A percentile compares a stretch with the other conserved stretches of the same genome.
phyloP scores from a whole-genome alignment of 306 rosid species.

The Mimosa pudica region DNA sequence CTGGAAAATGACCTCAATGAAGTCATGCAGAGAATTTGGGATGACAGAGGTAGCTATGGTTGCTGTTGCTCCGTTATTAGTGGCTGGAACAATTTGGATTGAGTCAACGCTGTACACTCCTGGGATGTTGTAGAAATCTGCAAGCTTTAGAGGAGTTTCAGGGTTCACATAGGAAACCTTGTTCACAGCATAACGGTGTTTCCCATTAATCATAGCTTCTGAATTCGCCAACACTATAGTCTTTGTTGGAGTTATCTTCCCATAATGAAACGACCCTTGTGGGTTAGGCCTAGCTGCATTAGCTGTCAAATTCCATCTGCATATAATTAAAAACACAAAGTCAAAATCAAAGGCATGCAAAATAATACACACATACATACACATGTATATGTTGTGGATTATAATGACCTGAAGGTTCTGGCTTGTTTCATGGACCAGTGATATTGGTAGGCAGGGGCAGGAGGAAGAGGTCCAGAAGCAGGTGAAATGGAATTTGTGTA shows the following conservation, averaged over 20 bases:
- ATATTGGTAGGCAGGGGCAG: conserved; percentile 54
- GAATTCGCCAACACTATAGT: conserved; percentile 70
- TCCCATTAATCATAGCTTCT: conserved; percentile 78
- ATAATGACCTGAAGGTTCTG: conserved; percentile 69
- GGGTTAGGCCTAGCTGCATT: conserved; percentile 99
- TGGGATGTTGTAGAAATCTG: conserved; percentile 90
- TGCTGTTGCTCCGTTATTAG: conserved; percentile 50
- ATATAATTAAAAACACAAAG: not conserved
- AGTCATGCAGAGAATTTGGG: conserved; percentile 68
- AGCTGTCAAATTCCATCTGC: conserved; percentile 96
- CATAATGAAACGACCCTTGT: conserved; percentile 97
- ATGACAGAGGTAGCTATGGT: conserved; percentile 63
- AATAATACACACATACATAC: not conserved
- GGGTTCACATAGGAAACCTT: conserved; percentile 71
- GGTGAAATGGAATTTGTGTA: conserved; percentile 69
- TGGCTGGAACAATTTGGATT: conserved; percentile 59
- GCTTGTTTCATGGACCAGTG: conserved; percentile 94
- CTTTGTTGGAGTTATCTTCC: conserved; percentile 65
- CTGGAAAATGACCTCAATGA: conserved; percentile 84
- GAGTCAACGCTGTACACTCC: conserved; percentile 64
- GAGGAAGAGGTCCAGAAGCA: conserved; percentile 73
- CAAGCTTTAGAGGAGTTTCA: conserved; percentile 94
- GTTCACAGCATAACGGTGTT: conserved; percentile 78
- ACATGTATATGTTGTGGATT: not conserved
- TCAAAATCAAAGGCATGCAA: conserved; percentile 23